Base-by-base conservation (phyloP, 768 basidiomycete genomes). In the Boletus speciosus region DNA sequence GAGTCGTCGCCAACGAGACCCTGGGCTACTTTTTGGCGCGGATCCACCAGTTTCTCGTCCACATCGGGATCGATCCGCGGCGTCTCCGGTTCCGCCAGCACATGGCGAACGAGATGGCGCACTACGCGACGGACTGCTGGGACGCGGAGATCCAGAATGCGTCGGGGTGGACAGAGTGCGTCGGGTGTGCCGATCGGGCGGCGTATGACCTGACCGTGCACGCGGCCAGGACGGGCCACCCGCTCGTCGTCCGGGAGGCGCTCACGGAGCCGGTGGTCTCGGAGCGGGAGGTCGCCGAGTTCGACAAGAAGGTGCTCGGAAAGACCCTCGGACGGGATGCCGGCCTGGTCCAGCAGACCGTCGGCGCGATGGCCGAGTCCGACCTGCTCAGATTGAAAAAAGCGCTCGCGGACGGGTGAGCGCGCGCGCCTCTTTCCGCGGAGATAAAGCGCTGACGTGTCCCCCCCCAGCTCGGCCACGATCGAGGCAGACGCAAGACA, bases 61-160 rank as follows among this genome's bases (percentile, higher is more conserved):
- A 89, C 73, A 92, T 98, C 65, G 97, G 96, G 56, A 88, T 99
- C 71, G 78, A 95, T 75, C 85, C 87, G 14, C 58, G 67, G 44
- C 83, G 93, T 8, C 76, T 98, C 58, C 83, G 97, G 49, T 98
- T 98, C 82, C 81, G 97, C 34, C 97, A 99, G 67, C 97, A 99
- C 71, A 98, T 98, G 97, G 81, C 74, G 36, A 99, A 98, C 74
- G 97, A 98, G 78, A 98, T 98, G 96, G 97, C 97, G 1, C 97
- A 98, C 71, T 99, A 99, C 70, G 96, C 97, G 51, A 83, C 93
- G 37, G 96, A 98, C 74, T 99, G 97, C 73, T 99, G 97, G 97
- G 97, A 99, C 68, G 97, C 95, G 40, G 97, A 99, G 76, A 98
- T 98, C 60, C 81, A 93, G 58, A 93, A 91, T 50, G 89, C 91